phyloP scores from a whole-genome alignment of 192 early-diverging fungal species.

The Backusella parvicylindrica region DNA sequence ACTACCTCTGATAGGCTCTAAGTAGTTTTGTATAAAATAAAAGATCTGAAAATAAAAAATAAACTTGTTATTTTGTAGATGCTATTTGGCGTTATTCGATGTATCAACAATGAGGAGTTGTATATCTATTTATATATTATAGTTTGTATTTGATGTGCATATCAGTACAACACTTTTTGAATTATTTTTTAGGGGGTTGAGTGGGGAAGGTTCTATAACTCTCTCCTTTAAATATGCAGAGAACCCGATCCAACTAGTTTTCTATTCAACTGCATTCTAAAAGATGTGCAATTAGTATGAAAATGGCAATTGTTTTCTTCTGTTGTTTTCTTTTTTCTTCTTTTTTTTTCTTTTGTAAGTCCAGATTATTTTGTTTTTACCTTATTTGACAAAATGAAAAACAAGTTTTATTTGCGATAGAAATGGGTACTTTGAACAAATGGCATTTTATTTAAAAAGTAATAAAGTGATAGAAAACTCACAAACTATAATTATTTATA shows the following conservation, averaged over 20 bases:
- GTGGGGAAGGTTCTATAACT: not conserved
- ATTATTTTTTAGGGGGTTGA: not conserved
- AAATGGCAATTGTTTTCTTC: not conserved
- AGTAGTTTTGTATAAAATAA: not conserved
- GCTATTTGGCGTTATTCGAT: not conserved
- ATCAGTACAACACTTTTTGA: not conserved
- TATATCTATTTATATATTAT: not conserved
- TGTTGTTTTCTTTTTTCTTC: not conserved
- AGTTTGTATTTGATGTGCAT: not conserved
- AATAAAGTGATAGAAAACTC: not conserved
- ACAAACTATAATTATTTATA: not conserved
- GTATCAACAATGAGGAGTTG: not conserved
- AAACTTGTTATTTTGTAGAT: not conserved
- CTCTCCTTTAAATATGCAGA: not conserved
- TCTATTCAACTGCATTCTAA: not conserved
- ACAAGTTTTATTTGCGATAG: not conserved
- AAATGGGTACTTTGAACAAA: not conserved
- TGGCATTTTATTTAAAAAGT: not conserved
- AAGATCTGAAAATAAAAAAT: too few species aligned
- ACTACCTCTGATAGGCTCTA: not conserved
- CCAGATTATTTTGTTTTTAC: not conserved
- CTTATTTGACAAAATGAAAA: not conserved
- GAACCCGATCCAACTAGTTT: not conserved
- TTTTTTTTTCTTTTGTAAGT: not conserved
- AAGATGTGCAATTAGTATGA: not conserved